Evolutionary conservation across 257 asterid species (phyloP).

Genomic region (Gentiana macrophylla): DNA sequence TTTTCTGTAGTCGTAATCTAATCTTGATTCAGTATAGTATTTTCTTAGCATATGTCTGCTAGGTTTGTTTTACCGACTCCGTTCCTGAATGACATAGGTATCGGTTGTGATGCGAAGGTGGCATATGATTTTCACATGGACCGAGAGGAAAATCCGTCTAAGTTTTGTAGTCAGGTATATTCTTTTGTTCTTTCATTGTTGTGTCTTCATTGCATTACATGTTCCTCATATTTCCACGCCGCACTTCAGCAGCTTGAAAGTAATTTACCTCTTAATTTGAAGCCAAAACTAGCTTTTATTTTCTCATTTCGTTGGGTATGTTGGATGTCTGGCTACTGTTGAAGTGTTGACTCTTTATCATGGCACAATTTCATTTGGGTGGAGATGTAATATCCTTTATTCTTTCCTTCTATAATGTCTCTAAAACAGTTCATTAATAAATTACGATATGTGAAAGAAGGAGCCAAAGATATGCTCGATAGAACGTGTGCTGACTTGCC

Average conservation of each 20-base stretch:
- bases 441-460: conserved; percentile 82
- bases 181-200: not conserved
- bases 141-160: conserved; percentile 74
- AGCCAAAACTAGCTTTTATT: too few species aligned
- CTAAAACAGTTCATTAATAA: conserved; percentile 62
- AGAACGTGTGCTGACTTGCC: conserved; percentile 90
- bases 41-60: too few species aligned
- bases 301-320: too few species aligned
- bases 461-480: conserved; percentile 83
- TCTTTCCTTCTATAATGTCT: not conserved
- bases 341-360: too few species aligned
- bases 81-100: conserved; percentile 33
- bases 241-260: too few species aligned
- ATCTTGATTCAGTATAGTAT: too few species aligned
- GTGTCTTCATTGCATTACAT: not conserved
- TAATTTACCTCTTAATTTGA: too few species aligned
- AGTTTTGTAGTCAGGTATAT: conserved; percentile 66
- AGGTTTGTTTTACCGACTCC: too few species aligned
- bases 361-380: too few species aligned
- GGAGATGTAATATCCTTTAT: too few species aligned
- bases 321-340: too few species aligned
- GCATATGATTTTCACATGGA: conserved; percentile 72
- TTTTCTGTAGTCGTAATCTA: too few species aligned
- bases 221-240: not conserved
- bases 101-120: conserved; percentile 89